phyloP scores from a whole-genome alignment of 2,329 filamentous ascomycete genomes.

The Dactylonectria estremocensis region DNA sequence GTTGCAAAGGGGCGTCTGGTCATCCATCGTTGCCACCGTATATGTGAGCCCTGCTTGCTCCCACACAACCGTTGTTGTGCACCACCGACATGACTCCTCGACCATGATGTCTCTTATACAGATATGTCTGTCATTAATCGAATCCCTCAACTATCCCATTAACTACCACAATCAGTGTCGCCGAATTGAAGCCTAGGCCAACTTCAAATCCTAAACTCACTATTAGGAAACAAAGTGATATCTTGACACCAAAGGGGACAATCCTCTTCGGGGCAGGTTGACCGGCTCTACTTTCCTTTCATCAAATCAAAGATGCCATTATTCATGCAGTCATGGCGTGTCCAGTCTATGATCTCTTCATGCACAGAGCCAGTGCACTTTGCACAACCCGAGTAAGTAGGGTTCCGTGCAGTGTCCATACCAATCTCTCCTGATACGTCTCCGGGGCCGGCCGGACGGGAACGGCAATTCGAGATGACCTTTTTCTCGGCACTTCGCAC shows the following conservation, averaged over 20 bases:
- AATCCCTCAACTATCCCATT: background rate
- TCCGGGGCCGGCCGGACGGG: background rate
- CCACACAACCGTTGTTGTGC: background rate
- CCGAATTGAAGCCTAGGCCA: too few relatives aligned
- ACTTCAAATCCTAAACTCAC: too few relatives aligned
- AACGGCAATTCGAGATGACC: constrained; percentile 2
- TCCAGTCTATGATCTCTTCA: constrained; percentile 2
- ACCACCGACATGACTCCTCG: too few relatives aligned
- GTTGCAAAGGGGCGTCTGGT: background rate
- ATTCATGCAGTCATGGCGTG: constrained; percentile 29
- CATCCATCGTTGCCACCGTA: too few relatives aligned
- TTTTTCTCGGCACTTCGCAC: background rate
- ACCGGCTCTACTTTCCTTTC: background rate
- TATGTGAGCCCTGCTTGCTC: too few relatives aligned
- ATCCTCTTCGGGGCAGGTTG: constrained; percentile 11
- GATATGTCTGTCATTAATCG: too few relatives aligned
- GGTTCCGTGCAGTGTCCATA: background rate
- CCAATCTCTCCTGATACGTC: background rate
- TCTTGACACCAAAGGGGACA: too few relatives aligned
- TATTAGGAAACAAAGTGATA: background rate
- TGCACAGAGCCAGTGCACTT: constrained; percentile 3
- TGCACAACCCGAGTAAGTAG: constrained; percentile 13
- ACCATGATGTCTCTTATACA: too few relatives aligned
- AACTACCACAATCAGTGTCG: too few relatives aligned
- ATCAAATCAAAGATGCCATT: constrained; percentile 11